These are phyloP conservation scores for Naganishia onofrii DNA, from an alignment of 768 basidiomycete species.

Conservation along the genomic window DNA sequence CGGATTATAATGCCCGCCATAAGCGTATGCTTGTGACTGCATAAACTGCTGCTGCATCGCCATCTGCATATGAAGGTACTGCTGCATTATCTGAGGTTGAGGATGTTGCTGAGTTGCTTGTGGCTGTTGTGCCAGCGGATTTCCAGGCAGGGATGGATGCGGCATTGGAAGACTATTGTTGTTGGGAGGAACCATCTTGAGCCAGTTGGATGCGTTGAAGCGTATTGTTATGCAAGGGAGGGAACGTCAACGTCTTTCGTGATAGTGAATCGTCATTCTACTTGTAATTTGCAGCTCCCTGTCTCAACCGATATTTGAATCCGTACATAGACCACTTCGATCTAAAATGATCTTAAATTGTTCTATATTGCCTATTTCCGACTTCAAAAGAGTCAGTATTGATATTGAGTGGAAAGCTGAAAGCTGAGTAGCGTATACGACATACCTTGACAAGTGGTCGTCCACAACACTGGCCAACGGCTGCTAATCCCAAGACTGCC, in stretches of 20 bases:
- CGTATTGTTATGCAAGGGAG: too few relatives aligned
- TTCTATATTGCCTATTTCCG: too few relatives aligned
- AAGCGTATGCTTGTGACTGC: constrained; percentile 18
- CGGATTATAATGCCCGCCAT: constrained; percentile 24
- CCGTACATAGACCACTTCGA: background rate
- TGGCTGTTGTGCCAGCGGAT: constrained; percentile 19
- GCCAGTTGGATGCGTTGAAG: background rate
- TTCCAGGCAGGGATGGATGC: constrained; percentile 26
- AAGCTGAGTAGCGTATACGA: too few relatives aligned
- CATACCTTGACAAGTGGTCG: too few relatives aligned
- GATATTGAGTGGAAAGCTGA: too few relatives aligned
- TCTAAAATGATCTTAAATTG: too few relatives aligned
- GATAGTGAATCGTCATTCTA: background rate
- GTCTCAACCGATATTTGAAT: background rate
- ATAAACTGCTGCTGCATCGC: constrained; percentile 14
- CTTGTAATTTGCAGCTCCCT: background rate
- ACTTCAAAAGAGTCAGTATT: too few relatives aligned
- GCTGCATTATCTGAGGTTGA: constrained; percentile 15
- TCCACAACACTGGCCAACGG: too few relatives aligned
- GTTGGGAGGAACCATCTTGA: constrained; percentile 6
- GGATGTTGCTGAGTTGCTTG: background rate
- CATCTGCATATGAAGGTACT: constrained; percentile 19
- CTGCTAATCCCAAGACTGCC: too few relatives aligned
- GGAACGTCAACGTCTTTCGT: too few relatives aligned
- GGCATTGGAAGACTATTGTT: background rate